Evolutionary conservation across 148 eudicot genomes (phyloP), one percentile per base, ranked within the genome.

Genomic region (Bassia scoparia): DNA sequence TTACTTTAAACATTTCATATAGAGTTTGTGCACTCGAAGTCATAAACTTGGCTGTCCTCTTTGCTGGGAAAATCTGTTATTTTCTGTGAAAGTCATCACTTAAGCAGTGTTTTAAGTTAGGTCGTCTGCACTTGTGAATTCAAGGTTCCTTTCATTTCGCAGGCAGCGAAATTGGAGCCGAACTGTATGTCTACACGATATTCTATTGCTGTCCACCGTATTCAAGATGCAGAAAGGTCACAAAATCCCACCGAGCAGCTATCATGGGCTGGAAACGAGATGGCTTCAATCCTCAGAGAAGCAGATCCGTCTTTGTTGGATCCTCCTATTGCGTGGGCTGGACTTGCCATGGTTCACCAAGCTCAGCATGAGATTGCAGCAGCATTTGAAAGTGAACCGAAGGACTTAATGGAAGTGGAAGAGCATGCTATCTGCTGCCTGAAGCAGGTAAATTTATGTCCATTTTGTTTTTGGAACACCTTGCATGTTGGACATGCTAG

Each of bases 81-180:
- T 73, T 60, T 61, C 52, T 63, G 63, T 27, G 38, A n/a, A 21
- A 54, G 17, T 3, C 31, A 44, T 5, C 41, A 38, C 21, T 26
- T 15, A 0, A 43, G 7, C 44, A 16, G 27, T 31, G 27, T 52
- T 16, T 31, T 64, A 33, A n/a, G 43, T 30, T 26, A 54, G 58
- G 13, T 61, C 50, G 7, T 21, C 44, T 20, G 24, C 5, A 3
- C 21, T 27, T 60, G 48, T 74, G 14, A 37, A 5, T 49, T 66
- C 3, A 50, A 35, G 6, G 34, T 24, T 38, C 44, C 18, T 41
- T 10, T 73, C 20, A 37, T 65, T 74, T 30, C 58, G 62, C 55
- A 95, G 99, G 99, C 94, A 33, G 94, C 84, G 73, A 96, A 90
- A 78, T 81, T 96, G 81, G 99, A 96, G 79, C 96, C 99, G 71